Base-by-base conservation (phyloP, 1,139 yeast genomes). In the Pichia terricola region DNA sequence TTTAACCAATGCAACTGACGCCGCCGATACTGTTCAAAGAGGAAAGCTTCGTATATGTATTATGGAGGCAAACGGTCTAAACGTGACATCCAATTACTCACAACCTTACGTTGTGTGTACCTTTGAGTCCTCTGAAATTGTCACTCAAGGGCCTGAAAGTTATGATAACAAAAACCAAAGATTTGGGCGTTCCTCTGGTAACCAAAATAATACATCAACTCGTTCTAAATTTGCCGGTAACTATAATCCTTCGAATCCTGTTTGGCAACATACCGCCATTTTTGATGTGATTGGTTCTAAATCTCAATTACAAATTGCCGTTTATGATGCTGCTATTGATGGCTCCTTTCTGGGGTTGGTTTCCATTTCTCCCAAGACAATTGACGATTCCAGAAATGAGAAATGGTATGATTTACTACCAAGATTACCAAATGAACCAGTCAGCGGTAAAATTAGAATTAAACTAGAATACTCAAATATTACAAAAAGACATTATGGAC, bases 101-200 rank as follows among this genome's bases (percentile, higher is more conserved):
- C 81, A 78, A 55, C 96, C 96, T 3, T 89, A 89, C 61, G 96
- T 86, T 27, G 96, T 89, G 33, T 86, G 95, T 62, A 85, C 95
- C 2, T 89, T 85, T 66, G 96, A 88, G 60, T 82, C 94, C 50
- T 82, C 95, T 1, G 97, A 89, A 65, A 85, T 81, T 53, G 88
- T 89, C 49, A 80, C 95, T 28, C 79, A 79, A 51, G 89, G 91
- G 16, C 88, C 94, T 3, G 83, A 78, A 50, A 73, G 81, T 31
- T 71, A 71, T 52, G 79, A 46, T 30, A 36, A 38, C 3, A 49
- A 43, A 36, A 39, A 34, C 8, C 38, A 38, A 10, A 32, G 34
- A 26, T 39, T 45, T 22, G 5, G 25, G 5, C 6, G 7, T 7
- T 10, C 40, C 11, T 25, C 25, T 22, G n/a, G 16, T 35, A 10